phyloP scores from a whole-genome alignment of 2,329 filamentous ascomycete species.

The Venturia effusa region DNA sequence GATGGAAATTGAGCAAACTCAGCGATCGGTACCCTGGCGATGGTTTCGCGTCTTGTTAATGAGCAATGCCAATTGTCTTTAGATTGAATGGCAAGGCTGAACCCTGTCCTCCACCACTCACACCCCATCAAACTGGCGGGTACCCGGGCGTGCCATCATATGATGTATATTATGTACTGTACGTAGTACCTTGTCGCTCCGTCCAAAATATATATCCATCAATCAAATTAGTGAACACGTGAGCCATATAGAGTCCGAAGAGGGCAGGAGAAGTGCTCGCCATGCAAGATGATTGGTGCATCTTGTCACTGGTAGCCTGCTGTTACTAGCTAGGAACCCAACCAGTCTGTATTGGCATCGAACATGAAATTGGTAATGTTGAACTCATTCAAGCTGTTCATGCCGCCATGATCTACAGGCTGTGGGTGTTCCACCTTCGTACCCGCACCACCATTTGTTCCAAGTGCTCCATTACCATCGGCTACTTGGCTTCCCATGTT shows the following conservation, averaged over 20 bases:
- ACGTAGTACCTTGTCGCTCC: neutral
- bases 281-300: neutral
- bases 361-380: slow-evolving; percentile 73
- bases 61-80: neutral
- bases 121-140: neutral
- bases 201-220: neutral
- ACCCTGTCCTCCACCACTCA: neutral
- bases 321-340: slow-evolving; percentile 2
- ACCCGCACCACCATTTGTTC: slow-evolving; percentile 10
- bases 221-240: neutral
- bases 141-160: neutral
- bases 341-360: slow-evolving; percentile 62
- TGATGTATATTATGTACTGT: neutral
- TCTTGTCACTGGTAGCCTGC: neutral
- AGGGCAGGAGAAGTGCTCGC: neutral
- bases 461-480: slow-evolving; percentile 8
- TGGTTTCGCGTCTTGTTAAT: neutral
- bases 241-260: neutral
- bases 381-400: slow-evolving; percentile 46
- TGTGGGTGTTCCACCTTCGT: neutral
- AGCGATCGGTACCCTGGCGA: neutral
- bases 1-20: neutral
- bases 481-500: slow-evolving; percentile 16
- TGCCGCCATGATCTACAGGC: slow-evolving; percentile 5
- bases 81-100: neutral